Conservation (phyloP, 768 basidiomycete genomes). For the Sporobolomyces pararoseus region DNA sequence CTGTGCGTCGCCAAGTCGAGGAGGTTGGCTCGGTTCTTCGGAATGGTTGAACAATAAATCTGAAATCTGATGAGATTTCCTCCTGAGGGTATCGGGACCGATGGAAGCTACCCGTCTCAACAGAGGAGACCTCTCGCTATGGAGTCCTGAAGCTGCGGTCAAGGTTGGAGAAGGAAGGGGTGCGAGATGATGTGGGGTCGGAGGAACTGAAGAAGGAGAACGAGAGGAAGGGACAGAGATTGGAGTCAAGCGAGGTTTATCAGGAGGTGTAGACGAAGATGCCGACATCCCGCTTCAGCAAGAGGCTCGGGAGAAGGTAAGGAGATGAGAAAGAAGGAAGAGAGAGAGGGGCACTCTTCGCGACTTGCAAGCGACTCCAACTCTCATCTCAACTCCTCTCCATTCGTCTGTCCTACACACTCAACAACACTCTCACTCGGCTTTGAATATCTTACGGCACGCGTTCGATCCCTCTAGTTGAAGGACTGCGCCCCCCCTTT, state of each 20-base stretch:
- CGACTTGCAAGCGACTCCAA: too few relatives aligned
- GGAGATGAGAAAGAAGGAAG: too few relatives aligned
- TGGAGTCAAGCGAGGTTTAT: conserved; percentile 1
- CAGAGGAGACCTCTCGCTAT: conserved; percentile 4
- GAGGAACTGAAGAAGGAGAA: not conserved
- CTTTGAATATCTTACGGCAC: too few relatives aligned
- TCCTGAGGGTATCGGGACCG: conserved; percentile 5
- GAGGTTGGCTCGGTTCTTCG: not conserved
- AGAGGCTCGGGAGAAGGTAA: not conserved
- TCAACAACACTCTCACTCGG: too few relatives aligned
- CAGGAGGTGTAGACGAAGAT: not conserved
- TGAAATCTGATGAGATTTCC: conserved; percentile 11
- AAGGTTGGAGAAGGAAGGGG: not conserved
- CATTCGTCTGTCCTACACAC: too few relatives aligned
- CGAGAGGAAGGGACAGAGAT: not conserved
- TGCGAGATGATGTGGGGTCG: not conserved
- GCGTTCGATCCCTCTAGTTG: not conserved
- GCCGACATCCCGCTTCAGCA: too few relatives aligned
- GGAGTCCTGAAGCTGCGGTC: not conserved
- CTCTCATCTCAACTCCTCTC: too few relatives aligned
- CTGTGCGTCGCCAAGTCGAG: too few relatives aligned
- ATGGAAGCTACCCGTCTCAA: conserved; percentile 2
- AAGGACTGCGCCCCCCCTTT: not conserved
- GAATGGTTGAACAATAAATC: conserved; percentile 16
- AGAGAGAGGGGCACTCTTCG: too few relatives aligned